These are phyloP conservation scores for Leishmania martiniquensis DNA, from an alignment of 208 protist genomes.

Conservation along the genomic window DNA sequence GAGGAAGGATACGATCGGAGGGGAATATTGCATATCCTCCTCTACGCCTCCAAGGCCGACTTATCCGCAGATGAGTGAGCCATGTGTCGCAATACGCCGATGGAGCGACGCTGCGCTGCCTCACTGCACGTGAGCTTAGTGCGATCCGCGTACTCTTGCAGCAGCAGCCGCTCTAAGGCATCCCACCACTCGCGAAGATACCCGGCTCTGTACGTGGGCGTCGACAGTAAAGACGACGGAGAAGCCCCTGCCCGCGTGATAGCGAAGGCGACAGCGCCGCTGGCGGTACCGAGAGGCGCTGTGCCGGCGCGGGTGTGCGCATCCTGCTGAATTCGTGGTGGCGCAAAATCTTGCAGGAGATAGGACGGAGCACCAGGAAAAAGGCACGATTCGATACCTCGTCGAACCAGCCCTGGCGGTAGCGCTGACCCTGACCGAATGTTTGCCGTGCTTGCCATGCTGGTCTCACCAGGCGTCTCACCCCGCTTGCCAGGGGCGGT, in stretches of 20 bases:
- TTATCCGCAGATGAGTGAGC: not conserved
- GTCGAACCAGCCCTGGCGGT: not conserved
- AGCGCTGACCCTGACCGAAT: not conserved
- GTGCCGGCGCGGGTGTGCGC: not conserved
- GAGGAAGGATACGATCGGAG: not conserved
- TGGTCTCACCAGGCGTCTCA: not conserved
- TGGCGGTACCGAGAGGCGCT: not conserved
- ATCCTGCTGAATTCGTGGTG: not conserved
- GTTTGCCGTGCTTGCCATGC: not conserved
- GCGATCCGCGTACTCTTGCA: conserved; percentile 48
- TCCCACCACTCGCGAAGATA: conserved; percentile 30
- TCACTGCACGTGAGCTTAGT: conserved; percentile 24
- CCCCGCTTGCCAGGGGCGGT: not conserved
- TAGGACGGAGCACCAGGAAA: not conserved
- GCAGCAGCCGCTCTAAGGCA: conserved; percentile 53
- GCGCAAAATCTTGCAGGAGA: conserved; percentile 7
- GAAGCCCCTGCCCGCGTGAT: not conserved
- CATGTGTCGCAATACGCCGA: conserved; percentile 17
- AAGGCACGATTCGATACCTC: conserved; percentile 3
- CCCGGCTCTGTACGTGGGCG: not conserved
- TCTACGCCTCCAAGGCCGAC: not conserved
- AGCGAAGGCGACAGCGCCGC: not conserved
- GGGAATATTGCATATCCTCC: not conserved
- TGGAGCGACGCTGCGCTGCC: conserved; percentile 26
- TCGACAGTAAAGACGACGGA: not conserved